Conservation (phyloP, 805 yeast genomes). For the Candida quercuum region DNA sequence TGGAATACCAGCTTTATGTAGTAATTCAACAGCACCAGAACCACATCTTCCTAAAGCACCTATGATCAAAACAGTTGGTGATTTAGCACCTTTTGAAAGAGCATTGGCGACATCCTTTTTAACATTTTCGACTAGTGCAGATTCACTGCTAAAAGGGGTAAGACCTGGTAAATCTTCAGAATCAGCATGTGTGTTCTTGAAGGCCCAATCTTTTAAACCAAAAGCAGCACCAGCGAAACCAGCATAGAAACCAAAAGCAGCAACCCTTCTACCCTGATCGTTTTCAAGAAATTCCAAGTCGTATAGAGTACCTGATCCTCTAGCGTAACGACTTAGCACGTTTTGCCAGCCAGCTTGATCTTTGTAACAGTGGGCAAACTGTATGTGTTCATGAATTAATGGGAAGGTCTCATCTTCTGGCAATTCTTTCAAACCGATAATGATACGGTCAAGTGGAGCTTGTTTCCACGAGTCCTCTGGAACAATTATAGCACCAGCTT, state of each 20-base stretch:
- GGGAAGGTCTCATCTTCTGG: constrained; percentile 91
- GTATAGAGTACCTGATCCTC: constrained; percentile 85
- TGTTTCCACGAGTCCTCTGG: constrained; percentile 90
- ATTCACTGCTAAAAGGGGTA: constrained; percentile 78
- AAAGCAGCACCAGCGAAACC: constrained; percentile 99
- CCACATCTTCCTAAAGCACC: constrained; percentile 99
- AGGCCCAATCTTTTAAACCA: constrained; percentile 92
- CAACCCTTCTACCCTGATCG: constrained; percentile 95
- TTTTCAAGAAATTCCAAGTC: constrained; percentile 94
- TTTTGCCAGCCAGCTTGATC: constrained; percentile 97
- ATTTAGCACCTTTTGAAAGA: constrained; percentile 51
- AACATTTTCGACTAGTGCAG: constrained; percentile 66
- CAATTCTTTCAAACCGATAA: constrained; percentile 90
- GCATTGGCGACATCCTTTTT: constrained; percentile 54
- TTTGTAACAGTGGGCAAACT: constrained; percentile 98
- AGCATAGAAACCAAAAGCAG: constrained; percentile 99
- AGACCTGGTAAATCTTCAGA: constrained; percentile 72
- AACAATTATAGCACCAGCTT: constrained; percentile 81
- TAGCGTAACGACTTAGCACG: constrained; percentile 82
- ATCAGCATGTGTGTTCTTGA: constrained; percentile 72
- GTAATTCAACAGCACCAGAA: constrained; percentile 87
- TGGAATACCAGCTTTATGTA: constrained; percentile 82
- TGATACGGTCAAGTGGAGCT: constrained; percentile 88
- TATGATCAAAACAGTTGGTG: constrained; percentile 80
- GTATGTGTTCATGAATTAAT: constrained; percentile 90